Evolutionary conservation across 2,329 filamentous ascomycete species (phyloP), one percentile per base, ranked within the genome.

Genomic region (Furcasterigmium furcatum): DNA sequence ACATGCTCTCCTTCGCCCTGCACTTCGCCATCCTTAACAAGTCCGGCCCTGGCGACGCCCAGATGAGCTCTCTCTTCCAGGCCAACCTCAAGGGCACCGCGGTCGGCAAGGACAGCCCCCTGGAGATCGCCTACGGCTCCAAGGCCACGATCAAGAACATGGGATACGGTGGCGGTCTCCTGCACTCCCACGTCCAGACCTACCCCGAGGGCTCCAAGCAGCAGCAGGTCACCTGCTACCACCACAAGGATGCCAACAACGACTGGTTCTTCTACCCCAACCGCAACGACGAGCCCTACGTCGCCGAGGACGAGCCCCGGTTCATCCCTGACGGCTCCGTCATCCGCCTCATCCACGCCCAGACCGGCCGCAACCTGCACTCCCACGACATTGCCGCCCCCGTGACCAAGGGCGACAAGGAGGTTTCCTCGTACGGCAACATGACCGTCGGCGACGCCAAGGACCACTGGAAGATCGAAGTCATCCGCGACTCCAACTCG

Each of bases 201-300:
- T 97, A 90, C 64, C 92, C 92, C 0, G 91, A 96, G 62, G 94
- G 92, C 25, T 97, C 94, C 30, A 73, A 73, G 43, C 94, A 99
- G 70, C 95, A 99, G 68, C 94, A 99, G 66, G 85, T 99, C 51
- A 99, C 94, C 52, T 99, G 95, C 76, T 99, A 99, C 71, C 94
- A 99, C 71, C 94, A 99, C 77, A 99, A 99, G 67, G 94, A 99
- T 74, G 80, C 92, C 65, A 99, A 99, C 80, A 99, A 99, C 66
- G 94, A 99, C 66, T 99, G 94, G 94, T 96, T 95, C 72, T 91
- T 99, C 70, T 96, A 96, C 66, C 94, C 94, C 21, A 96, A 92
- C 72, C 88, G 95, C 52, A 70, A 76, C 44, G 81, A 95, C 48
- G 70, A 78, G 20, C 85, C 87, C 16, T 96, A 84, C 60, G 77